phyloP scores from a whole-genome alignment of 768 basidiomycete species.

The Termitomyces eurrhizus region DNA sequence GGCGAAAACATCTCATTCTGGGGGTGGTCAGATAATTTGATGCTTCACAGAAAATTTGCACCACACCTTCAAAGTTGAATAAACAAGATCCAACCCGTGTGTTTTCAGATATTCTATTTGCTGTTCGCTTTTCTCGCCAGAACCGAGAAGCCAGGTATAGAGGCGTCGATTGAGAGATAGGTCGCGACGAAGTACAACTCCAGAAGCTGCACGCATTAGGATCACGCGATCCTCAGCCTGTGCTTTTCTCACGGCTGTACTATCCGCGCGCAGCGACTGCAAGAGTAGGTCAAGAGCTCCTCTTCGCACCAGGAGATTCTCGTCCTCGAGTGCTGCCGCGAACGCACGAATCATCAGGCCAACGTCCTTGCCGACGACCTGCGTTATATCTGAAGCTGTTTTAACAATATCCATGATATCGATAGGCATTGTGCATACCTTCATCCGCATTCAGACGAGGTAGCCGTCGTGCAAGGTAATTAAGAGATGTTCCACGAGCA shows the following conservation, averaged over 20 bases:
- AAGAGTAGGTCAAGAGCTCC: slow-evolving; percentile 81
- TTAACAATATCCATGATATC: background rate
- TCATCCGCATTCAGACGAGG: slow-evolving; percentile 68
- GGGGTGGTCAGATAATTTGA: slow-evolving; percentile 1
- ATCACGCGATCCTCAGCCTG: slow-evolving; percentile 72
- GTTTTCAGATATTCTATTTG: slow-evolving; percentile 70
- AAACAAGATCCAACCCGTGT: slow-evolving; percentile 71
- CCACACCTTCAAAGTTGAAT: slow-evolving; percentile 61
- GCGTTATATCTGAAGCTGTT: slow-evolving; percentile 48
- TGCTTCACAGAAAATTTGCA: background rate
- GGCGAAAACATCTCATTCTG: slow-evolving; percentile 77
- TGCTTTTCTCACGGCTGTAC: slow-evolving; percentile 63
- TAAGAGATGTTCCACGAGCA: slow-evolving; percentile 81
- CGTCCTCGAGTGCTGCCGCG: slow-evolving; percentile 87
- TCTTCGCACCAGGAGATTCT: slow-evolving; percentile 86
- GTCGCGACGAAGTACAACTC: slow-evolving; percentile 90
- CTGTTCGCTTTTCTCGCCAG: slow-evolving; percentile 70
- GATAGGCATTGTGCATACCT: slow-evolving; percentile 36
- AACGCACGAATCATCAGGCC: slow-evolving; percentile 95
- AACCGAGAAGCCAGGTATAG: slow-evolving; percentile 89
- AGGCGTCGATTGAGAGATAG: slow-evolving; percentile 89
- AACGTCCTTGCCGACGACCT: slow-evolving; percentile 78
- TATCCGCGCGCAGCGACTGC: slow-evolving; percentile 72
- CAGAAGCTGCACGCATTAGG: slow-evolving; percentile 80
- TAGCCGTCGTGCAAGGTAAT: slow-evolving; percentile 79